phyloP scores from a whole-genome alignment of 176 grass and related monocot species.

The Bonia amplexicaulis region DNA sequence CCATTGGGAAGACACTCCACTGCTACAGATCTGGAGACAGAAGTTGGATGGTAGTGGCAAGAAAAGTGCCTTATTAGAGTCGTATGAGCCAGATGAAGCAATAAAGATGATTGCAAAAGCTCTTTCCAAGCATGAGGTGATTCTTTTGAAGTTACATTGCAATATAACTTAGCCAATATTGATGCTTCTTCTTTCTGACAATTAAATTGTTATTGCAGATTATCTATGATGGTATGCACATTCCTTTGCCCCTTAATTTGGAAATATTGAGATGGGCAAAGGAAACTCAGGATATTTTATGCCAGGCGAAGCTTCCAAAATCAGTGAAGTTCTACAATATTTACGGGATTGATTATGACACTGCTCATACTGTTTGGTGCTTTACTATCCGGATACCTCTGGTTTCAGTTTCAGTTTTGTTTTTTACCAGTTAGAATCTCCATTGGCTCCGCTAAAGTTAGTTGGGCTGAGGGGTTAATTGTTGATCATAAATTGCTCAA shows the following conservation, averaged over 20 bases:
- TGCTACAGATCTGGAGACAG: constrained; percentile 87
- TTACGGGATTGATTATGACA: constrained; percentile 72
- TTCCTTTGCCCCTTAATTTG: constrained; percentile 65
- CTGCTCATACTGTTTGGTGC: constrained; percentile 87
- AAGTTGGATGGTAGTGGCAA: constrained; percentile 50
- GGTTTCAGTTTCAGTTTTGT: constrained; percentile 2
- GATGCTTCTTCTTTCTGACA: constrained; percentile 18
- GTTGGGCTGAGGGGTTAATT: neutral
- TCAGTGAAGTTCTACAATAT: constrained; percentile 96
- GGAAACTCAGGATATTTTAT: constrained; percentile 75
- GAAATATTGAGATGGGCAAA: constrained; percentile 92
- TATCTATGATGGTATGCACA: constrained; percentile 51
- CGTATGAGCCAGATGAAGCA: constrained; percentile 74
- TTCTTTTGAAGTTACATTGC: constrained; percentile 6
- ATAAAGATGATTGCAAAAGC: constrained; percentile 71
- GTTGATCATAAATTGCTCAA: neutral
- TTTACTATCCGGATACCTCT: neutral
- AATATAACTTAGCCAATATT: neutral
- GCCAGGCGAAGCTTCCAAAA: constrained; percentile 72
- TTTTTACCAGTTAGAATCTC: neutral
- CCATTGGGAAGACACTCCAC: constrained; percentile 66
- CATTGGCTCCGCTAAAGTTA: neutral
- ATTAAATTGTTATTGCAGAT: constrained; percentile 52
- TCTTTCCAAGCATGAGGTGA: constrained; percentile 82
- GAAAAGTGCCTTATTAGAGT: constrained; percentile 63